Percentiles rank a stretch among this genome's conserved stretches.
Evolutionary conservation across 2,329 filamentous ascomycete species (phyloP).

Genomic region (Diaporthe amygdali): DNA sequence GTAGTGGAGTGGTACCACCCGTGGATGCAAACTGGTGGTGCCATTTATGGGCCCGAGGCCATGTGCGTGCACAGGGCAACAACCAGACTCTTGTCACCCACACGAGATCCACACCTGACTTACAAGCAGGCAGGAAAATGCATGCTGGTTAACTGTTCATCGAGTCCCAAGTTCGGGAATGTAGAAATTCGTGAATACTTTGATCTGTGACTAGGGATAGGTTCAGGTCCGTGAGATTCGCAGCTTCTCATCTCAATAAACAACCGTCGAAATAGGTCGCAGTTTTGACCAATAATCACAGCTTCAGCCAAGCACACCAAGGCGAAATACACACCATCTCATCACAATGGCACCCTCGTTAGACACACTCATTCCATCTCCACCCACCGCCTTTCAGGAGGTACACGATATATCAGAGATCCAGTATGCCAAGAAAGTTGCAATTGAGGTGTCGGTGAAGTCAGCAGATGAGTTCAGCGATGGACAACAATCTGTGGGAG

Average conservation of each 20-base stretch:
- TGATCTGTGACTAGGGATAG: background rate
- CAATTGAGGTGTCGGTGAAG: background rate
- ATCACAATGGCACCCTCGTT: background rate
- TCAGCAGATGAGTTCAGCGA: background rate
- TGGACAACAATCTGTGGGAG: background rate
- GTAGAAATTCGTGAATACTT: background rate
- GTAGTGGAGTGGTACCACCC: background rate
- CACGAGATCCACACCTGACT: background rate
- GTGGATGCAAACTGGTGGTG: background rate
- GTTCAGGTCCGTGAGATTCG: background rate
- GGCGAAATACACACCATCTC: background rate
- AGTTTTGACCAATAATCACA: background rate
- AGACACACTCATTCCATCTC: background rate
- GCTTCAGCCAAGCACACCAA: background rate
- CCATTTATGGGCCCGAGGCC: background rate
- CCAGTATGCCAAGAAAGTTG: background rate
- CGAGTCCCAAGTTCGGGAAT: background rate
- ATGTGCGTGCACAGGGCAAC: background rate
- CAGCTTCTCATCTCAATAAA: background rate
- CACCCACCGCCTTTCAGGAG: background rate
- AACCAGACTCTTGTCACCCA: background rate
- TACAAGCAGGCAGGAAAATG: background rate
- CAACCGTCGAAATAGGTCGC: background rate
- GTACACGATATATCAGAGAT: background rate
- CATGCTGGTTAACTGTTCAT: background rate